Percentiles rank a stretch among this genome's conserved stretches.
Conservation (phyloP, 23 red algal species). For the Gracilaria vermiculophylla region DNA sequence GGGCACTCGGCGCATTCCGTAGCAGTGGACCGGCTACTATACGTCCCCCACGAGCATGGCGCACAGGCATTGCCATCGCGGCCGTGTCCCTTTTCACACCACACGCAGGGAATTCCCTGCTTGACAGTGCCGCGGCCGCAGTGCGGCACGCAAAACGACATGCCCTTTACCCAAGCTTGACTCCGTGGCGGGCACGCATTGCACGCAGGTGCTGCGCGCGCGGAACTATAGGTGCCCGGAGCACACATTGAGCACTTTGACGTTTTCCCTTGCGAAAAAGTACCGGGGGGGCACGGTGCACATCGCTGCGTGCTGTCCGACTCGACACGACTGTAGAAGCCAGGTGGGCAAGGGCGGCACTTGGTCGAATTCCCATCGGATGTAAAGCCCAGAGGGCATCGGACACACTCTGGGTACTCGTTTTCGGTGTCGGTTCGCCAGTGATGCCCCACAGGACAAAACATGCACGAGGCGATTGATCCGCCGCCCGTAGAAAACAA, state of each 20-base stretch:
- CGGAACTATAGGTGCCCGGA: background rate
- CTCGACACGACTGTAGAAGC: background rate
- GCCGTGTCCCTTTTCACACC: conserved; percentile 9
- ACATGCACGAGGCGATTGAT: background rate
- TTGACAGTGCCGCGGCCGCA: background rate
- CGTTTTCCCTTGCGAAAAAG: background rate
- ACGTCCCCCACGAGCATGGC: background rate
- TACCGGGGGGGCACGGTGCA: background rate
- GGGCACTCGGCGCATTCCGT: conserved; percentile 13
- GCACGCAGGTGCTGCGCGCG: background rate
- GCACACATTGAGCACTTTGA: background rate
- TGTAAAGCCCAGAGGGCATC: background rate
- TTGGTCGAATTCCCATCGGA: background rate
- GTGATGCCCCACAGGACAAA: background rate
- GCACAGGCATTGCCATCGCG: background rate
- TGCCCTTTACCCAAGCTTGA: background rate
- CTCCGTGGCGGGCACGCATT: background rate
- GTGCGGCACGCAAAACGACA: conserved; percentile 17
- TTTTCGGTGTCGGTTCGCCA: background rate
- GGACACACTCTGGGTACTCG: conserved; percentile 6
- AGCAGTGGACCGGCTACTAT: background rate
- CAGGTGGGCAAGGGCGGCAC: background rate
- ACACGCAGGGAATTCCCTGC: background rate
- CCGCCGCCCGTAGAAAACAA: conserved; percentile 3
- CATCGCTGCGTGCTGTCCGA: conserved; percentile 6